Base-by-base conservation (phyloP, 768 basidiomycete species). In the Lentinula raphanica region DNA sequence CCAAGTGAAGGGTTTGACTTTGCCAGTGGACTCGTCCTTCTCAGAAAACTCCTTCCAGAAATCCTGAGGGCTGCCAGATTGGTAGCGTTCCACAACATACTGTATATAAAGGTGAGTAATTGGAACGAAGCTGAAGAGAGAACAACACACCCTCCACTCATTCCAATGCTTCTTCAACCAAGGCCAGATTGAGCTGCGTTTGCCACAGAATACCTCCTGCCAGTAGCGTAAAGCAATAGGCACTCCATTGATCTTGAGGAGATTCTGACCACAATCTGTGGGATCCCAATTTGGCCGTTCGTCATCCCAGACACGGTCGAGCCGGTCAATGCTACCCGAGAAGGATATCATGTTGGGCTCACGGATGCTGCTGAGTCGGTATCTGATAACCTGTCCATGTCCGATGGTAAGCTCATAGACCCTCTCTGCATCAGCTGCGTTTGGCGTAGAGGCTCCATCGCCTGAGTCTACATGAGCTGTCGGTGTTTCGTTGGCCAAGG, bases 31-130 rank as follows among this genome's bases (percentile, higher is more conserved):
- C 2, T n/a, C n/a, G n/a, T n/a, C n/a, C n/a, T n/a, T n/a, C n/a
- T n/a, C n/a, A n/a, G 17, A 39, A 27, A 54, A 54, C n/a, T 54
- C 51, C 9, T 19, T 19, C 51, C 51, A 54, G 35, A 54, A 54
- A 5, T 36, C 12, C 1, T 36, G 19, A 13, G 32, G 17, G 13
- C 5, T 23, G 5, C 25, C 5, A 19, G 19, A 25, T 3, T 13
- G 32, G 21, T 38, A 54, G 12, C 35, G 36, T 11, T 54, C 51
- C 3, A 21, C 32, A 6, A 54, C 35, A 35, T 25, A 54, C 32
- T 54, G 35, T 3, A 23, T 4, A 54, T 19, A 23, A 19, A 13
- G 17, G 11, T 25, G 8, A 39, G 7, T 5, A 40, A 12, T n/a
- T n/a, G 17, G 9, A 25, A 9, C 15, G 7, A 1, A 3, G 3